These are phyloP conservation scores for Colletotrichum theobromicola DNA, from an alignment of 2,329 filamentous ascomycete genomes.

Conservation along the genomic window DNA sequence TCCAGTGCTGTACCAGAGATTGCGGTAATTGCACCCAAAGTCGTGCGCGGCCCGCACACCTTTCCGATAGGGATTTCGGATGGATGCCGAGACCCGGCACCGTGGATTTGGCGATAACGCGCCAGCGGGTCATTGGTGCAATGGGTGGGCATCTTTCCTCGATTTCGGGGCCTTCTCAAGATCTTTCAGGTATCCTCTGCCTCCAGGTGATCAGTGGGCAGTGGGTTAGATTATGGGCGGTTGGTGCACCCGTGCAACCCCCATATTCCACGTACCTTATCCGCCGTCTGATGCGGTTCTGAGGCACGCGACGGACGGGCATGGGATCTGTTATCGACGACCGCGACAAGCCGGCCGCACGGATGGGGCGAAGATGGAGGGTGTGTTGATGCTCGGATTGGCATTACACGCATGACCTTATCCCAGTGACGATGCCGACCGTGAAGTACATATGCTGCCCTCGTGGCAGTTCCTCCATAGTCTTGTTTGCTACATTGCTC, in stretches of 20 bases:
- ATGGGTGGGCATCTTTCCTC: neutral
- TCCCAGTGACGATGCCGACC: neutral
- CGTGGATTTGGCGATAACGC: slow-evolving; percentile 1
- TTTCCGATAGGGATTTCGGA: slow-evolving; percentile 13
- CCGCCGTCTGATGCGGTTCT: neutral
- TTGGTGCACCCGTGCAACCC: neutral
- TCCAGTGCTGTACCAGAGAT: neutral
- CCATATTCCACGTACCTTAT: neutral
- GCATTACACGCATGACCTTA: neutral
- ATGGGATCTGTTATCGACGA: neutral
- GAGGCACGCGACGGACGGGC: neutral
- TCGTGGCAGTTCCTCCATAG: neutral
- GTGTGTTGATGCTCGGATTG: neutral
- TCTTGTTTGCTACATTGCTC: neutral
- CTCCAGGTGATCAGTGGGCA: too few species aligned
- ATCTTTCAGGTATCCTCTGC: too few species aligned
- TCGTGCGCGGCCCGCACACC: slow-evolving; percentile 5
- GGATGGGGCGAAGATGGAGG: slow-evolving; percentile 6
- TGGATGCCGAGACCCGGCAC: neutral
- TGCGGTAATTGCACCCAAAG: slow-evolving; percentile 1
- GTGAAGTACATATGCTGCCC: slow-evolving; percentile 5
- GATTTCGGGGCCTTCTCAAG: neutral
- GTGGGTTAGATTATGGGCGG: neutral
- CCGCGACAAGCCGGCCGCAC: slow-evolving; percentile 9
- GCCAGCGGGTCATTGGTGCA: neutral